phyloP scores from a whole-genome alignment of 2,329 filamentous ascomycete genomes.

The Hymenoscyphus occultus region DNA sequence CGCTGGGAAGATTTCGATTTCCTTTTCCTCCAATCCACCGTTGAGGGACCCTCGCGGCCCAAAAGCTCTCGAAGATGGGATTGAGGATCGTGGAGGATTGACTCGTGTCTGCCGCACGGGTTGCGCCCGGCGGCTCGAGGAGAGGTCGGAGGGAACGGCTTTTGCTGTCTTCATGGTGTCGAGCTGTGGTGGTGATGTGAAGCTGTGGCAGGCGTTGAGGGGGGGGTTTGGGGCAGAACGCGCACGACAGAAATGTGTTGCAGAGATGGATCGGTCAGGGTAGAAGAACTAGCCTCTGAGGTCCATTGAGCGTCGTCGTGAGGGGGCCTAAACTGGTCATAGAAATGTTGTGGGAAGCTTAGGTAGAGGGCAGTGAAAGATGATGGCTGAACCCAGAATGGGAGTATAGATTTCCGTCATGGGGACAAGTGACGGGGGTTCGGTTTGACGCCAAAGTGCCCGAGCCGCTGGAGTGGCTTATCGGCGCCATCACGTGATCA shows the following conservation, averaged over 20 bases:
- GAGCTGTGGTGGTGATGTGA: conserved; percentile 19
- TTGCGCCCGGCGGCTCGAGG: conserved; percentile 57
- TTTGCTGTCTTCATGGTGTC: conserved; percentile 37
- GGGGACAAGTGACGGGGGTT: conserved; percentile 11
- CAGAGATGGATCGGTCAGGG: conserved; percentile 14
- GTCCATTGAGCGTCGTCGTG: conserved; percentile 24
- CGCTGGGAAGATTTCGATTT: conserved; percentile 65
- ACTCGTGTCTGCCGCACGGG: conserved; percentile 63
- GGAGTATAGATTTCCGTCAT: conserved; percentile 12
- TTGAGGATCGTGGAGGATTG: conserved; percentile 57
- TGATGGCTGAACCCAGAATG: conserved; percentile 7
- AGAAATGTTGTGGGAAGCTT: conserved; percentile 16
- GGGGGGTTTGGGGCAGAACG: conserved; percentile 24
- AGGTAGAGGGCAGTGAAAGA: background rate
- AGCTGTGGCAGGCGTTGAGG: conserved; percentile 16
- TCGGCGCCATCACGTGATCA: conserved; percentile 7
- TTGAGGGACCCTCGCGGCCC: conserved; percentile 44
- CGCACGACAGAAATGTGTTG: conserved; percentile 14
- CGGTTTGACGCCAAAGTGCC: background rate
- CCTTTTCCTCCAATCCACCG: conserved; percentile 47
- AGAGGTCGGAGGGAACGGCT: conserved; percentile 29
- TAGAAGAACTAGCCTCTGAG: conserved; percentile 16
- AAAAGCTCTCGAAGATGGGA: conserved; percentile 45
- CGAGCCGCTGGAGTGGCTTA: background rate
- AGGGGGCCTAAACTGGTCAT: conserved; percentile 9